Evolutionary conservation across 768 basidiomycete species (phyloP).

Genomic region (Mycena polygramma): DNA sequence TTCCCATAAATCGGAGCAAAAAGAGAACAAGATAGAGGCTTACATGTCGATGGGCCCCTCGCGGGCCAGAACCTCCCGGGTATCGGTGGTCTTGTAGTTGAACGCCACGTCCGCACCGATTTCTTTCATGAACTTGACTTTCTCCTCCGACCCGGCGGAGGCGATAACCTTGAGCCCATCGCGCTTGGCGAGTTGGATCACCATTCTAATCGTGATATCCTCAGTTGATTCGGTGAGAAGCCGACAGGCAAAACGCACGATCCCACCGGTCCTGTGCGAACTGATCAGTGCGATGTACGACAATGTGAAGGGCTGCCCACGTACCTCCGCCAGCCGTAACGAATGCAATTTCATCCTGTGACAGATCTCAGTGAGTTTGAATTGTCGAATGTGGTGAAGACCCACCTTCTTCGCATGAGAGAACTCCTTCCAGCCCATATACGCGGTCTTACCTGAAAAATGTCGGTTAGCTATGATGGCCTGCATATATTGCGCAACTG

Average conservation of each 20-base stretch:
- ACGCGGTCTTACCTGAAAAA: slow-evolving; percentile 43
- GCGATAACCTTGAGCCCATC: slow-evolving; percentile 25
- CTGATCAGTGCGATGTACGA: not conserved
- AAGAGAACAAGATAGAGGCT: slow-evolving; percentile 25
- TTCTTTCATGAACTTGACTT: slow-evolving; percentile 67
- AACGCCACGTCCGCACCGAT: slow-evolving; percentile 79
- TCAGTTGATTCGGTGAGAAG: not conserved
- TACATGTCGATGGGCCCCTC: slow-evolving; percentile 67
- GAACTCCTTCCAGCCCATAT: slow-evolving; percentile 42
- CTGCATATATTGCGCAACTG: slow-evolving; percentile 1
- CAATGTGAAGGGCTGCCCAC: not conserved
- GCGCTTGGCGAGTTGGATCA: slow-evolving; percentile 17
- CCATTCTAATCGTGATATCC: slow-evolving; percentile 4
- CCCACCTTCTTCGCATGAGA: slow-evolving; percentile 34
- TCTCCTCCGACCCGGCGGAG: slow-evolving; percentile 24
- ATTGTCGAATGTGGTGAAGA: not conserved
- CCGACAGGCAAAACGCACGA: slow-evolving; percentile 2
- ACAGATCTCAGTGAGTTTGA: not conserved
- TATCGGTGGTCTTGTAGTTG: slow-evolving; percentile 77
- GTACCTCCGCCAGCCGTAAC: slow-evolving; percentile 14
- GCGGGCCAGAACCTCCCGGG: slow-evolving; percentile 62
- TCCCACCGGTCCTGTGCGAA: slow-evolving; percentile 17
- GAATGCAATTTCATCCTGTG: slow-evolving; percentile 23
- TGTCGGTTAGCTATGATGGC: not conserved
- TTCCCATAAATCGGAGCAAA: too few species aligned